phyloP scores from a whole-genome alignment of 2,329 filamentous ascomycete species.

The Cladophialophora psammophila region DNA sequence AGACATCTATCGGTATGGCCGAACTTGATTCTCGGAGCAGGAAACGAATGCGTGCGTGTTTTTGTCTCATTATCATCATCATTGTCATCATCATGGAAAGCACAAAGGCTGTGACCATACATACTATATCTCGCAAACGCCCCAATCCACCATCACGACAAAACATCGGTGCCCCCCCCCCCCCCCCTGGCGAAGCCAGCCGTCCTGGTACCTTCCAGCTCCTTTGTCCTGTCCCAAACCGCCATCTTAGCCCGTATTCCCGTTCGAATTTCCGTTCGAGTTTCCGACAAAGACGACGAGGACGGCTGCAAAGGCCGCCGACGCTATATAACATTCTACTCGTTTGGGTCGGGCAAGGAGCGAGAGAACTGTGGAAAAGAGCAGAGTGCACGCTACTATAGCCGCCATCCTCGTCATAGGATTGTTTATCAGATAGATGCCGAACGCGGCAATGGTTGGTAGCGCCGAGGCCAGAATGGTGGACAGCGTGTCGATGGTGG shows the following conservation, averaged over 20 bases:
- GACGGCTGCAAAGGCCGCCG: conserved; percentile 31
- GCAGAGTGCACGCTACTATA: conserved; percentile 21
- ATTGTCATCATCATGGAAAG: neutral
- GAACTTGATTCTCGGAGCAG: neutral
- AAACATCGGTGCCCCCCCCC: neutral
- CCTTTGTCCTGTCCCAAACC: neutral
- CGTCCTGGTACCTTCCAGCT: neutral
- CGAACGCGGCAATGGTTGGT: conserved; percentile 21
- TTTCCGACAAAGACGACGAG: conserved; percentile 26
- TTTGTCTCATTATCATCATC: neutral
- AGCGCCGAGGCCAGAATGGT: conserved; percentile 28
- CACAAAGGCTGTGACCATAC: neutral
- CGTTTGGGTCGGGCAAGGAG: conserved; percentile 21
- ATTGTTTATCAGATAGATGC: conserved; percentile 18
- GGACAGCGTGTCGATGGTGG: conserved; percentile 10
- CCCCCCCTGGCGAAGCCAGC: neutral
- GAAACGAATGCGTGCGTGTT: neutral
- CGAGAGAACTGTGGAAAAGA: conserved; percentile 20
- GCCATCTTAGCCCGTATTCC: neutral
- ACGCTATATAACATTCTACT: conserved; percentile 25
- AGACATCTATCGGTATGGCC: neutral
- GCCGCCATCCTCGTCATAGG: conserved; percentile 22
- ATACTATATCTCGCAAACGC: neutral
- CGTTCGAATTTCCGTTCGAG: neutral
- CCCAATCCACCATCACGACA: neutral